Conservation (phyloP, 176 grass and related monocot species). For the Carex scoparia region DNA sequence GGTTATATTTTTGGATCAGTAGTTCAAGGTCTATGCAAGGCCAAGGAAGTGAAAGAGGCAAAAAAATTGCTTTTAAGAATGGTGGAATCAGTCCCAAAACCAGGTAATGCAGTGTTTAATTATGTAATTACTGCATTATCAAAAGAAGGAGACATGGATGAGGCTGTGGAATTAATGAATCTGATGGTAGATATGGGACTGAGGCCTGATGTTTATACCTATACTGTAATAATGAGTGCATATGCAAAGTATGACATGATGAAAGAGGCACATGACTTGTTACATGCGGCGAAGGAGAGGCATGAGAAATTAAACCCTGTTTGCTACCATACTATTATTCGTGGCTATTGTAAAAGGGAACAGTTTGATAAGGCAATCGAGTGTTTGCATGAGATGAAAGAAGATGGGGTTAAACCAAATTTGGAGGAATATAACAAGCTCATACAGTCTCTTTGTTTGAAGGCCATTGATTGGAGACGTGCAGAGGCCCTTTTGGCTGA, state of each 20-base stretch:
- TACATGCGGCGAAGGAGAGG: slow-evolving; percentile 56
- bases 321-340: slow-evolving; percentile 72
- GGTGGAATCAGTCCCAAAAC: slow-evolving; percentile 62
- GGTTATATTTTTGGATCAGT: slow-evolving; percentile 54
- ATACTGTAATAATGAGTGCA: slow-evolving; percentile 85
- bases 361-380: slow-evolving; percentile 80
- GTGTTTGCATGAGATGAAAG: slow-evolving; percentile 83
- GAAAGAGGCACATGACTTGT: slow-evolving; percentile 68
- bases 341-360: slow-evolving; percentile 93
- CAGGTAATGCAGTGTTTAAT: slow-evolving; percentile 73
- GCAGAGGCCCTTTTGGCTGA: slow-evolving; percentile 72
- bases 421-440: slow-evolving; percentile 85
- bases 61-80: slow-evolving; percentile 62
- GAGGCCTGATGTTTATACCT: slow-evolving; percentile 72
- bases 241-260: slow-evolving; percentile 71
- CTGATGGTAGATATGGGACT: slow-evolving; percentile 62
- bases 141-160: slow-evolving; percentile 65
- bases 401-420: slow-evolving; percentile 80
- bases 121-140: slow-evolving; percentile 74
- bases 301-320: slow-evolving; percentile 59
- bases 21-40: slow-evolving; percentile 65
- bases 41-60: slow-evolving; percentile 52
- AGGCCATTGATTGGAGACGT: slow-evolving; percentile 69
- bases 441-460: slow-evolving; percentile 87
- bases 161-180: slow-evolving; percentile 59